Conservation (phyloP, 331 rosid genomes). For the Acacia concinna region DNA sequence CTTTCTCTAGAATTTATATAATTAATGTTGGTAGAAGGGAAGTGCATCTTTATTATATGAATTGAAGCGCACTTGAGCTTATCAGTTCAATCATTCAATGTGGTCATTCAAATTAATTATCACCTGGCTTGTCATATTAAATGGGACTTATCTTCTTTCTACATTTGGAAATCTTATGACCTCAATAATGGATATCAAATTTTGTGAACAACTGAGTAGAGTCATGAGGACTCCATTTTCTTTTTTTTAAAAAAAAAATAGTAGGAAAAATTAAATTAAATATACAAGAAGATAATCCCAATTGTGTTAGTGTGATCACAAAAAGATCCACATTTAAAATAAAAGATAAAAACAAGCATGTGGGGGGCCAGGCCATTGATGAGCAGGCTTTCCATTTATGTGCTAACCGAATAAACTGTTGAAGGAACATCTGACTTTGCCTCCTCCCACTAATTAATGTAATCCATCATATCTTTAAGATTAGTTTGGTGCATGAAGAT, state of each 20-base stretch:
- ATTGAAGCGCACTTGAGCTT: not conserved
- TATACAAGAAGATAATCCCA: not conserved
- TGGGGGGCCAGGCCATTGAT: not conserved
- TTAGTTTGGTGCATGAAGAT: not conserved
- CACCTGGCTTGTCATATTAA: not conserved
- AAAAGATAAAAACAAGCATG: conserved; percentile 10
- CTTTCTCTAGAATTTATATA: not conserved
- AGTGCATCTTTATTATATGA: not conserved
- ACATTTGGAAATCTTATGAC: not conserved
- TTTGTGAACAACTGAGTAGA: not conserved
- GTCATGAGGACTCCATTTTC: not conserved
- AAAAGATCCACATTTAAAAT: not conserved
- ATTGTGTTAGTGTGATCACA: not conserved
- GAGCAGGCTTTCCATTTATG: conserved; percentile 2
- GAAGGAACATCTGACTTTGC: conserved; percentile 18
- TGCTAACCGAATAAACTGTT: conserved; percentile 3
- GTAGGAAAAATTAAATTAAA: not conserved
- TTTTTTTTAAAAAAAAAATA: not conserved
- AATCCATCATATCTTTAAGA: conserved; percentile 20
- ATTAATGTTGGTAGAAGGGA: not conserved
- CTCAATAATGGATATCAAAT: not conserved
- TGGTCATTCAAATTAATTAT: not conserved
- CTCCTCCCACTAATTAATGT: conserved; percentile 29
- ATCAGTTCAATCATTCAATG: not conserved
- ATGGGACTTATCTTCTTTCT: not conserved